Percentiles rank a stretch among this genome's conserved stretches.
These are phyloP conservation scores for Aschersonia sp. DNA, from an alignment of 2,329 filamentous ascomycete genomes.

Conservation along the genomic window DNA sequence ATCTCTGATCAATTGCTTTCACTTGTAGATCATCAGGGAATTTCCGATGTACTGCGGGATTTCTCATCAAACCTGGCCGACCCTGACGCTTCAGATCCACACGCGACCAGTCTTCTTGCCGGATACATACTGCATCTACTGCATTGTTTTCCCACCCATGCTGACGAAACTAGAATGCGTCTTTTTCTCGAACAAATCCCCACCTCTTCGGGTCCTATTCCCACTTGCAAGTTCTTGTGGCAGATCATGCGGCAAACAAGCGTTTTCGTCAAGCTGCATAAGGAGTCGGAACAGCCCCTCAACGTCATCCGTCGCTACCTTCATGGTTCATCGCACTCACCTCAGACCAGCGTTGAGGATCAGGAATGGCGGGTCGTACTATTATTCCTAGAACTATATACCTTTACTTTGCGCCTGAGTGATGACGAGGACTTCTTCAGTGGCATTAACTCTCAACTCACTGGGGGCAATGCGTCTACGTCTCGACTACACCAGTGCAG, in stretches of 20 bases:
- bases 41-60: conserved; percentile 32
- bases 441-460: conserved; percentile 26
- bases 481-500: conserved; percentile 47
- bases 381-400: conserved; percentile 87
- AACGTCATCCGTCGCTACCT: conserved; percentile 17
- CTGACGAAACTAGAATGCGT: conserved; percentile 89
- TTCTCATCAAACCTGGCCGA: conserved; percentile 16
- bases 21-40: conserved; percentile 60
- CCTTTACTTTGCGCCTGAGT: conserved; percentile 80
- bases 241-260: conserved; percentile 34
- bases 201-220: conserved; percentile 38
- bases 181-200: conserved; percentile 48
- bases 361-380: conserved; percentile 77
- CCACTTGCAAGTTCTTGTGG: conserved; percentile 61
- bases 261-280: conserved; percentile 18
- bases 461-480: conserved; percentile 22
- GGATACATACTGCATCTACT: conserved; percentile 78
- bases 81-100: conserved; percentile 16
- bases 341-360: conserved; percentile 13
- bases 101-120: conserved; percentile 51
- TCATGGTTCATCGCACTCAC: conserved; percentile 11
- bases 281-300: conserved; percentile 14
- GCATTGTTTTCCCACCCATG: conserved; percentile 65
- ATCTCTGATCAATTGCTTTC: conserved; percentile 52
- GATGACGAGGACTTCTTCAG: conserved; percentile 93